A percentile compares a stretch with the other conserved stretches of the same genome.
Evolutionary conservation across 768 basidiomycete species (phyloP).

Genomic region (Russula olivacea): DNA sequence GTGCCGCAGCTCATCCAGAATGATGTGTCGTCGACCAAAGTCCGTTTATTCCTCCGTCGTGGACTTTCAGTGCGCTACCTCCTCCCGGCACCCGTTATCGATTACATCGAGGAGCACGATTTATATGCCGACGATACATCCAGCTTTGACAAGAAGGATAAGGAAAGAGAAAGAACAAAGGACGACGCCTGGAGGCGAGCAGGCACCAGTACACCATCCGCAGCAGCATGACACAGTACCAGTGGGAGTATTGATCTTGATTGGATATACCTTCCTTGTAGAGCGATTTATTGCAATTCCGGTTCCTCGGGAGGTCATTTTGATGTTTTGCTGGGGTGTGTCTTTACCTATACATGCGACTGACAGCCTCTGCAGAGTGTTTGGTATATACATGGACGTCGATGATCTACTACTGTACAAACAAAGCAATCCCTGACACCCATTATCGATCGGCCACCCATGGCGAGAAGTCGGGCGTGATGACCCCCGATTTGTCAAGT

Average conservation of each 20-base stretch:
- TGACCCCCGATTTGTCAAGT: neutral
- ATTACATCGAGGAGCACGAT: slow-evolving; percentile 86
- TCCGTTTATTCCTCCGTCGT: slow-evolving; percentile 69
- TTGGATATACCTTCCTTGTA: slow-evolving; percentile 2
- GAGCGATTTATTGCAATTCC: slow-evolving; percentile 2
- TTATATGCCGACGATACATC: slow-evolving; percentile 62
- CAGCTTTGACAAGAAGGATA: slow-evolving; percentile 35
- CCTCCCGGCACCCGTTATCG: slow-evolving; percentile 82
- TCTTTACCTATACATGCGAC: slow-evolving; percentile 1
- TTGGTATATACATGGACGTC: neutral
- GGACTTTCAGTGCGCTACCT: slow-evolving; percentile 86
- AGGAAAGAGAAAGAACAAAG: slow-evolving; percentile 28
- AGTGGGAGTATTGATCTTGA: neutral
- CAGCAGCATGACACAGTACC: neutral
- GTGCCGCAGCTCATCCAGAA: slow-evolving; percentile 95
- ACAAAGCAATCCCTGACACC: neutral
- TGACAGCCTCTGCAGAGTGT: neutral
- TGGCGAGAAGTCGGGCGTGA: neutral
- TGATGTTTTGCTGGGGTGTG: neutral
- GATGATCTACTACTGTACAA: neutral
- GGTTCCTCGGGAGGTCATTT: neutral
- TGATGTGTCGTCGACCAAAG: slow-evolving; percentile 95
- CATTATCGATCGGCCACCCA: neutral
- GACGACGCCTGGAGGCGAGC: slow-evolving; percentile 12
- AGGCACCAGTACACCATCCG: slow-evolving; percentile 12